Base-by-base conservation (phyloP, 140 eudicot genomes). In the Senecio squalidus region DNA sequence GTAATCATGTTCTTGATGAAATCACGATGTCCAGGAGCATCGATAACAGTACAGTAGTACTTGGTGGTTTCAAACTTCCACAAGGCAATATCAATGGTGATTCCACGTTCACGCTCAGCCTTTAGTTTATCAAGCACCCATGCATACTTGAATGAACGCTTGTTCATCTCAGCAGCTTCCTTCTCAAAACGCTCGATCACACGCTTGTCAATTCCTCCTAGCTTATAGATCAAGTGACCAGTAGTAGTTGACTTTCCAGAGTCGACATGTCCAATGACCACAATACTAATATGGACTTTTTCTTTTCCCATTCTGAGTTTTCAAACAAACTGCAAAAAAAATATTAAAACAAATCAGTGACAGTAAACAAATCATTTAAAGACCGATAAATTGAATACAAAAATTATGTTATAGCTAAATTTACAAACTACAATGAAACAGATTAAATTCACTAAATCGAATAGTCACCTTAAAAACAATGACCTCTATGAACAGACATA, bases 241-340 rank as follows among this genome's bases (percentile, higher is more conserved):
- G 71, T 66, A 0, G 71, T 53, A 4, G 71, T 66, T 5, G 71
- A 66, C 62, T 66, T 66, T 41, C 71, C 71, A 1, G 71, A 66
- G 71, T 65, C 71, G 31, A 66, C 71, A 53, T 66, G 71, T 39
- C 71, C 71, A 40, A 66, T 66, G 55, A 66, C 71, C 15, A 66
- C 71, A 26, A 66, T 66, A 29, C 71, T 66, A 44, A 65, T 65
- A 17, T 65, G 62, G 16, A 39, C 21, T 51, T 65, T 65, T 65
- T 65, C 71, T 7, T 65, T 66, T 25, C 71, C 71, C 71, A 66
- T 66, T 1, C 20, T 16, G 52, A 51, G 9, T 34, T 2, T 1
- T 49, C 52, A 64, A 63, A 33, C 15, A n/a, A 49, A 17, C 61
- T 50, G 22, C 20, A 11, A 49, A 23, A 0, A 48, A 2, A 9